Conservation (phyloP, 2,329 filamentous ascomycete species). For the Macroventuria anomochaeta region DNA sequence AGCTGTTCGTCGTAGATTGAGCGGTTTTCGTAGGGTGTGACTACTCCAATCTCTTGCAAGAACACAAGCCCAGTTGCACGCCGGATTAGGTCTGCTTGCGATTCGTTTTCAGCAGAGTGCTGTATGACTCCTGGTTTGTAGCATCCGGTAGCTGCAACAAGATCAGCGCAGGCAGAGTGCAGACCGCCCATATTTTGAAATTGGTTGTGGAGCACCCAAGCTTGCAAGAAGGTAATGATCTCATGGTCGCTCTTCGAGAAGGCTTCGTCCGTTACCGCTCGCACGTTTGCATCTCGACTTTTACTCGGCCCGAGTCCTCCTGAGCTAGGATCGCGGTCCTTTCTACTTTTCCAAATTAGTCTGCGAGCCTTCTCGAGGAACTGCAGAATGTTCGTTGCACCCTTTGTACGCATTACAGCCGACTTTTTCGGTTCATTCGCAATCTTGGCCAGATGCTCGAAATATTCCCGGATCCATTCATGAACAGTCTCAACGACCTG, state of each 20-base stretch:
- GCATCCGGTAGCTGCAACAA: constrained; percentile 67
- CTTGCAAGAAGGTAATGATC: constrained; percentile 72
- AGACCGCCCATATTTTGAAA: constrained; percentile 55
- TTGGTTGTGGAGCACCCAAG: constrained; percentile 57
- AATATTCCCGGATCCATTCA: constrained; percentile 61
- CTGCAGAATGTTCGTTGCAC: constrained; percentile 38
- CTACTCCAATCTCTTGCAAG: constrained; percentile 75
- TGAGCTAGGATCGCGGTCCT: constrained; percentile 41
- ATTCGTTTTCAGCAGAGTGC: constrained; percentile 46
- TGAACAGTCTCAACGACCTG: constrained; percentile 59
- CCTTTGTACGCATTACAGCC: constrained; percentile 14
- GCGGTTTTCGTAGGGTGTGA: constrained; percentile 73
- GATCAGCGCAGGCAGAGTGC: constrained; percentile 66
- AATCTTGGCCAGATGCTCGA: constrained; percentile 53
- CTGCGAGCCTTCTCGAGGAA: constrained; percentile 52
- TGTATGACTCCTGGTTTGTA: constrained; percentile 58
- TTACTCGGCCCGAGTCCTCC: constrained; percentile 51
- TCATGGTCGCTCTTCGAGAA: constrained; percentile 62
- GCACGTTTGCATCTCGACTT: constrained; percentile 31
- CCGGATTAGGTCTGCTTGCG: constrained; percentile 11
- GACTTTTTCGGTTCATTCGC: constrained; percentile 6
- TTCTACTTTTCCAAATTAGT: constrained; percentile 50
- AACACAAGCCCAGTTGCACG: constrained; percentile 65
- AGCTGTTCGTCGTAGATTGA: constrained; percentile 65
- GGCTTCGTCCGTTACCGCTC: constrained; percentile 28